These are phyloP conservation scores for carrot (Daucus carota) DNA, from an alignment of 129 eudicot species.

Conservation along the genomic window DNA sequence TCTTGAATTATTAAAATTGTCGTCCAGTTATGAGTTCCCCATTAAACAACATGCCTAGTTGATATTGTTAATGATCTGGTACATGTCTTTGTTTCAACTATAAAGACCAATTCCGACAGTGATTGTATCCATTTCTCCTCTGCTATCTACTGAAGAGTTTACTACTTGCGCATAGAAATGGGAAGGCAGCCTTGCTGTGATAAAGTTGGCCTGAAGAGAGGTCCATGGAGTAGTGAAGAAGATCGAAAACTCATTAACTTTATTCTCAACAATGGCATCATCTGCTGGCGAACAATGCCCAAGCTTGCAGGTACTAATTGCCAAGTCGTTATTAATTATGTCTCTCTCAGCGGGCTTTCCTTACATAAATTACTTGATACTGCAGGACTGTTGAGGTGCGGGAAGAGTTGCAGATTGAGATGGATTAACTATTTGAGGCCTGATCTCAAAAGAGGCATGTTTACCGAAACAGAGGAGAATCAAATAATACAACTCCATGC, in stretches of 20 bases:
- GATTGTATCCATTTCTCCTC: neutral
- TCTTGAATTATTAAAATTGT: neutral
- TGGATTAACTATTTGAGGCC: constrained; percentile 85
- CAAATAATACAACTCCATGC: constrained; percentile 70
- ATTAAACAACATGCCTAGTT: constrained; percentile 22
- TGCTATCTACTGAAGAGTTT: neutral
- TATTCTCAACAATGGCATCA: constrained; percentile 60
- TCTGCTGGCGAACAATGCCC: constrained; percentile 81
- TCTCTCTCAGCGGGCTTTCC: neutral
- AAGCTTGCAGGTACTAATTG: constrained; percentile 73
- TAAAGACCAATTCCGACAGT: constrained; percentile 3
- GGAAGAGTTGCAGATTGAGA: constrained; percentile 77
- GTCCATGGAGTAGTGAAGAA: constrained; percentile 86
- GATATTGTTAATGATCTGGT: constrained; percentile 19
- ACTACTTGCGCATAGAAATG: constrained; percentile 23
- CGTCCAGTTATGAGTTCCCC: constrained; percentile 28
- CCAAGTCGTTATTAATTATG: neutral
- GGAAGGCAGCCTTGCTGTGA: constrained; percentile 87
- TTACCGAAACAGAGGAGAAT: constrained; percentile 59
- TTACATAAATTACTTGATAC: neutral
- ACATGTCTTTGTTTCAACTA: constrained; percentile 17
- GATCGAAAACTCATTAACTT: constrained; percentile 58
- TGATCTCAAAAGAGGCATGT: constrained; percentile 66
- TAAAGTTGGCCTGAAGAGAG: constrained; percentile 72
- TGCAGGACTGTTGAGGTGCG: constrained; percentile 72